Conservation (phyloP, 139 green algal genomes). For the Yamagishiella unicocca region DNA sequence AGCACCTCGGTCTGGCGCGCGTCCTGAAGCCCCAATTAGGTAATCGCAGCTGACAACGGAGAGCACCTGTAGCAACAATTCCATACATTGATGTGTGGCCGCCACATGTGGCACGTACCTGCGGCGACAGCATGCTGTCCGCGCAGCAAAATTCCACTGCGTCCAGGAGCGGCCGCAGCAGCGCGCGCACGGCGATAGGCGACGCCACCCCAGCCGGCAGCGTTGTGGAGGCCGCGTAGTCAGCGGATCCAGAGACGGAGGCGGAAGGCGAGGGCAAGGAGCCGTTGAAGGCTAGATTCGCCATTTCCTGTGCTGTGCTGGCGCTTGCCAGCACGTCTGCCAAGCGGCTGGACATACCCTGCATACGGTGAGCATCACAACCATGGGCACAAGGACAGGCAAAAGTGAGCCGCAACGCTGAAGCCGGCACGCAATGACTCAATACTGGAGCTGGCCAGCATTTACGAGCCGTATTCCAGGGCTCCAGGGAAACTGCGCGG, state of each 20-base stretch:
- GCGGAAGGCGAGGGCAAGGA: neutral
- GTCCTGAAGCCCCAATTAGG: too few species aligned
- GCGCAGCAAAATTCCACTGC: slow-evolving; percentile 9
- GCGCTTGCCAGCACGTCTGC: slow-evolving; percentile 31
- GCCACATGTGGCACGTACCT: too few species aligned
- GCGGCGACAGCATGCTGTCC: neutral
- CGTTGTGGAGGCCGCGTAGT: neutral
- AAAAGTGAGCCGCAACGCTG: too few species aligned
- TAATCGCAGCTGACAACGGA: too few species aligned
- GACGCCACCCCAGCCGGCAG: slow-evolving; percentile 20
- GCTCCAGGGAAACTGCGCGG: too few species aligned
- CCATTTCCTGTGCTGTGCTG: too few species aligned
- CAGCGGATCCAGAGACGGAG: neutral
- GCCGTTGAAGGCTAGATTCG: neutral
- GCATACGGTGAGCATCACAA: neutral
- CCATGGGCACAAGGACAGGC: neutral
- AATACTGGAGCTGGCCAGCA: too few species aligned
- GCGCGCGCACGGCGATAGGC: slow-evolving; percentile 20
- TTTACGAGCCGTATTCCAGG: too few species aligned
- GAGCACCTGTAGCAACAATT: too few species aligned
- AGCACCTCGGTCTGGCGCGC: too few species aligned
- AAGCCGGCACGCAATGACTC: too few species aligned
- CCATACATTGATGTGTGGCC: too few species aligned
- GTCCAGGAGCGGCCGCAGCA: slow-evolving; percentile 38
- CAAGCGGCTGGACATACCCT: slow-evolving; percentile 40